Evolutionary conservation across 176 grass and related monocot genomes (phyloP), one percentile per base, ranked within the genome.

Genomic region (Eragrostis curvula): DNA sequence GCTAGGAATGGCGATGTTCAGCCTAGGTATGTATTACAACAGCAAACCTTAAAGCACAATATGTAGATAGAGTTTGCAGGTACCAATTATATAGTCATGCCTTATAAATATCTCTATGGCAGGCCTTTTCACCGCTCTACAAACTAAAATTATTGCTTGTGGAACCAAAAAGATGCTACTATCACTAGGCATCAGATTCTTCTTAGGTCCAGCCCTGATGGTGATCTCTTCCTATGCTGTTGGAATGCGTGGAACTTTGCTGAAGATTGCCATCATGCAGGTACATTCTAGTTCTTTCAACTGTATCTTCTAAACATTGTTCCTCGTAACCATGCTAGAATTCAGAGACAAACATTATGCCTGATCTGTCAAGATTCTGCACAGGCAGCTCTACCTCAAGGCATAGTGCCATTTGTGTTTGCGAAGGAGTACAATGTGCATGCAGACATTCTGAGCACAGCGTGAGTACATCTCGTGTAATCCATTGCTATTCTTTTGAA

Each of bases 1-100:
- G 32, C 74, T 97, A 72, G 95, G 95, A 73, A 97, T 97, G 95
- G 95, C 95, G 73, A 97, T 97, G 95, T 92, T 97, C 77, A 97
- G 95, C 78, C 66, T 97, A 89, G 95, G 95, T 94, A 51, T 39
- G 76, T 55, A 70, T 58, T 76, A 47, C 21, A 67, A 32, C 14
- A 18, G 30, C n/a, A 83, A 67, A 68, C 63, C 64, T 82, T 78
- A 57, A 77, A 73, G 79, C 52, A 77, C 11, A 20, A 75, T 53
- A 59, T 20, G n/a, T 24, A 66, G 71, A 70, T 75, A 74, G 57
- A 73, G 17, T 25, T 27, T 61, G 43, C 3, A 56, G 47, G 84
- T 58, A 81, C 11, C 25, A 70, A 7, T 52, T 62, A 70, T 43
- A 11, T 81, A 51, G 68, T n/a, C 20, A 8, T 75, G 29, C 24